These are phyloP conservation scores for Cordyceps tenuipes DNA, from an alignment of 2,329 filamentous ascomycete genomes.

Conservation along the genomic window DNA sequence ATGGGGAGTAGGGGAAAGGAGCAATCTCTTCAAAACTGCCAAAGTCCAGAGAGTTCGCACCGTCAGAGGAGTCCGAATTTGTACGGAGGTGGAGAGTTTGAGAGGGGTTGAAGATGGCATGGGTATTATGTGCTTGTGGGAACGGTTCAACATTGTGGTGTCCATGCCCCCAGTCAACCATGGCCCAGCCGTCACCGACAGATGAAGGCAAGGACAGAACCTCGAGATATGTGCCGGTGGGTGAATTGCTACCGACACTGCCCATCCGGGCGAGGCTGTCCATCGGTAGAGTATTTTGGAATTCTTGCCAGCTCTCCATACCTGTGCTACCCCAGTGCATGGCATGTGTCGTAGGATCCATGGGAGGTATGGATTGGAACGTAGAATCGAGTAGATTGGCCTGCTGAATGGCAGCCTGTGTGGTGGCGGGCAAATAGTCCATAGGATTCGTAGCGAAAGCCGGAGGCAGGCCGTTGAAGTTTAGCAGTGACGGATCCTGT, in stretches of 20 bases:
- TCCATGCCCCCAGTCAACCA: slow-evolving; percentile 67
- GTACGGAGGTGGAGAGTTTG: slow-evolving; percentile 85
- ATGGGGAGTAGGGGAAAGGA: slow-evolving; percentile 65
- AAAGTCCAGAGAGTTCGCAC: slow-evolving; percentile 57
- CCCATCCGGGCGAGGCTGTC: slow-evolving; percentile 33
- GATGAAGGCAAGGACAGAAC: slow-evolving; percentile 74
- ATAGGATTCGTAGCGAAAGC: slow-evolving; percentile 48
- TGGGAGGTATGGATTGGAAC: slow-evolving; percentile 50
- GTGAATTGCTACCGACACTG: slow-evolving; percentile 38
- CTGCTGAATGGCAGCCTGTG: slow-evolving; percentile 52
- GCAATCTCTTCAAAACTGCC: slow-evolving; percentile 73
- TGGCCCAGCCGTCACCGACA: slow-evolving; percentile 80
- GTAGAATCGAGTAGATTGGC: slow-evolving; percentile 55
- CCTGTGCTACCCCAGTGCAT: slow-evolving; percentile 53
- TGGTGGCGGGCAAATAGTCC: slow-evolving; percentile 53
- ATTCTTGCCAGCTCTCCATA: slow-evolving; percentile 72
- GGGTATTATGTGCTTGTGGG: slow-evolving; percentile 32
- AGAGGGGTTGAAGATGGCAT: slow-evolving; percentile 81
- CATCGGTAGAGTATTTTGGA: slow-evolving; percentile 54
- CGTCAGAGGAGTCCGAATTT: slow-evolving; percentile 77
- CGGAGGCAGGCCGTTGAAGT: slow-evolving; percentile 42
- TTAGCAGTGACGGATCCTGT: slow-evolving; percentile 49
- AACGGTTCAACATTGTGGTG: slow-evolving; percentile 59
- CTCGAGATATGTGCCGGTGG: slow-evolving; percentile 60
- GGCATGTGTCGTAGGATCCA: slow-evolving; percentile 46